Evolutionary conservation across 495 filamentous ascomycete species (phyloP).

Genomic region (Opeltia flavorubescens): DNA sequence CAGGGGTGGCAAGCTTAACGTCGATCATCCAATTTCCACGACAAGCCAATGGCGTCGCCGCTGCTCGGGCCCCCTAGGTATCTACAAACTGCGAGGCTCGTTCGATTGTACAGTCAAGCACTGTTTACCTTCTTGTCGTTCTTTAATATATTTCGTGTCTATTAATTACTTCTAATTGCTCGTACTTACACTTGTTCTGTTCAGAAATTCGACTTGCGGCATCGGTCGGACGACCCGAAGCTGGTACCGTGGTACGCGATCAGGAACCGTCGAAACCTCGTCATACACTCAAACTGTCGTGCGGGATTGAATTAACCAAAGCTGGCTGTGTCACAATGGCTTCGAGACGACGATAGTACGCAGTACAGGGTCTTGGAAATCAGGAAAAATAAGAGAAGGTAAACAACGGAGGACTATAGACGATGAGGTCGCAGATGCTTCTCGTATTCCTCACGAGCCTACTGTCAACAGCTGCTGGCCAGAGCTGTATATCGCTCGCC

Average conservation of each 20-base stretch:
- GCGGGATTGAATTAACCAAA: background rate
- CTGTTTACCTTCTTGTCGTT: no score
- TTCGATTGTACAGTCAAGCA: no score
- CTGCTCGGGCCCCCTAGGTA: no score
- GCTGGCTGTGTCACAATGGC: background rate
- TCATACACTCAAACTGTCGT: background rate
- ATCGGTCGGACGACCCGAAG: background rate
- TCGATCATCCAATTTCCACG: constrained; percentile 3
- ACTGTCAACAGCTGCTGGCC: constrained; percentile 10
- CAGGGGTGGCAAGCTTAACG: background rate
- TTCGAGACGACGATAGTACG: background rate
- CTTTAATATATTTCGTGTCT: no score
- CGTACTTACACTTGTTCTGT: no score
- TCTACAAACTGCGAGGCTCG: no score
- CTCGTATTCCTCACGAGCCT: background rate
- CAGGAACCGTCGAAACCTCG: background rate
- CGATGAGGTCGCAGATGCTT: background rate
- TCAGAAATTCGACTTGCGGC: no score
- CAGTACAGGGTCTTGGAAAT: no score
- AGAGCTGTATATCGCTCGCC: constrained; percentile 60
- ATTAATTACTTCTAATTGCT: no score
- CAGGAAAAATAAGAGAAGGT: no score
- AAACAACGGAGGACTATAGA: no score
- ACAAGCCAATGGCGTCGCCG: no score
- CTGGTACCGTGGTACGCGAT: background rate